Evolutionary conservation across 129 eudicot genomes (phyloP).

Genomic region (Logfia minima): DNA sequence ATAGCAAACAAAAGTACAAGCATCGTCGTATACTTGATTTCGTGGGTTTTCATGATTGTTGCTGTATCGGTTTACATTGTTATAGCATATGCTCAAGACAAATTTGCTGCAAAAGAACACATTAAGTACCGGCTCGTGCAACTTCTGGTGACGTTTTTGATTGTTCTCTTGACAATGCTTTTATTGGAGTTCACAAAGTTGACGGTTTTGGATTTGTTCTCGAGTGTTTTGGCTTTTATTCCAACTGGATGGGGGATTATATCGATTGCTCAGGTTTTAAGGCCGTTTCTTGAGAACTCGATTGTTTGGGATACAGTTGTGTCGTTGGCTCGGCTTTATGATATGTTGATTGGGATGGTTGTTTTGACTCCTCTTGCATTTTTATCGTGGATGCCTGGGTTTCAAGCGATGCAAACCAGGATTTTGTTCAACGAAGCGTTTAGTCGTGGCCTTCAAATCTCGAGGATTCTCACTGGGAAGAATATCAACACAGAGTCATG

Average conservation of each 20-base stretch:
- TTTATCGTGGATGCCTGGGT: conserved; percentile 95
- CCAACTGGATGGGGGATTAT: conserved; percentile 96
- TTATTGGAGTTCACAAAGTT: conserved; percentile 57
- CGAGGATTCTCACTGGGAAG: conserved; percentile 75
- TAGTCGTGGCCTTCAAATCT: conserved; percentile 92
- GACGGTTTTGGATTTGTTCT: conserved; percentile 48
- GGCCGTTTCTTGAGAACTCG: conserved; percentile 78
- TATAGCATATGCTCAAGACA: conserved; percentile 71
- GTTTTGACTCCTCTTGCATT: conserved; percentile 85
- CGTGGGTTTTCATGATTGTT: conserved; percentile 65
- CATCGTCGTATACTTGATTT: conserved; percentile 67
- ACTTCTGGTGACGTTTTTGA: conserved; percentile 44
- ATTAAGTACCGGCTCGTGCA: conserved; percentile 69
- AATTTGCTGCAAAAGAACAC: conserved; percentile 68
- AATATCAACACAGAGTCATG: conserved; percentile 45
- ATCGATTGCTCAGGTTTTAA: conserved; percentile 75
- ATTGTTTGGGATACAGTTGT: conserved; percentile 79
- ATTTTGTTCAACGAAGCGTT: conserved; percentile 86
- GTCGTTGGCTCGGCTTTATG: conserved; percentile 84
- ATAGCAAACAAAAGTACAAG: conserved; percentile 51
- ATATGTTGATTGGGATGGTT: conserved; percentile 65
- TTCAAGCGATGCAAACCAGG: conserved; percentile 92
- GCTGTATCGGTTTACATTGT: conserved; percentile 51
- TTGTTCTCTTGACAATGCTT: conserved; percentile 46
- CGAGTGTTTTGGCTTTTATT: conserved; percentile 73